Evolutionary conservation across 2,329 filamentous ascomycete species (phyloP), one percentile per base, ranked within the genome.

Genomic region (Thermoascus crustaceus): DNA sequence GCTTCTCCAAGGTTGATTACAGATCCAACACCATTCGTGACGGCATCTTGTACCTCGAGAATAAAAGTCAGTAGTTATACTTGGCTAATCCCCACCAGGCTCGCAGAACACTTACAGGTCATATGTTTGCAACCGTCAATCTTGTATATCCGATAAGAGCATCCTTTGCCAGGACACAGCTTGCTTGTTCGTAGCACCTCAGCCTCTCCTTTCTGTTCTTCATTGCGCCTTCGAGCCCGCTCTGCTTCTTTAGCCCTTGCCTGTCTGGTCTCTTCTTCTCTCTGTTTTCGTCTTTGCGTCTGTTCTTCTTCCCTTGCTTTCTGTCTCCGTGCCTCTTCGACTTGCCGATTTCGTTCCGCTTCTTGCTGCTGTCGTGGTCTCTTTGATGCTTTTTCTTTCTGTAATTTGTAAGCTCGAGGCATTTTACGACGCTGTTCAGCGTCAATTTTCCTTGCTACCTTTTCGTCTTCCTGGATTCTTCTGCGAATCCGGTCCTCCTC

Each of bases 21-120:
- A 29, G 26, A 29, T 9, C 26, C 26, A 29, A 29, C 26, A 29
- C 26, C 26, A 29, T 17, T 29, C 26, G 18, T 29, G 26, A 10
- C n/a, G 26, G 26, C 26, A 29, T 16, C 26, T 13, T 8, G 26
- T 16, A 17, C 26, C 26, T 29, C 18, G 7, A 18, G 10, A 16
- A 3, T 4, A 13, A 7, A 16, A 7, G 18, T 29, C n/a, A 29
- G 14, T 16, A 13, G 8, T 17, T 29, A 9, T 7, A 13, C n/a
- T 24, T 24, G 9, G 7, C 22, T 24, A 24, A 1, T 24, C 9
- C 7, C 5, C 7, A 10, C 14, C 9, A 16, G 13, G 7, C 16
- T 29, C 14, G n/a, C 4, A 9, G 7, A 9, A 16, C 14, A 29
- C 26, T 18, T 29, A 29, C 26, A 29, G 14, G 26, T 29, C 26